A percentile compares a stretch with the other conserved stretches of the same genome.
These are phyloP conservation scores for Eucalyptus decipiens DNA, from an alignment of 345 rosid genomes.

Conservation along the genomic window DNA sequence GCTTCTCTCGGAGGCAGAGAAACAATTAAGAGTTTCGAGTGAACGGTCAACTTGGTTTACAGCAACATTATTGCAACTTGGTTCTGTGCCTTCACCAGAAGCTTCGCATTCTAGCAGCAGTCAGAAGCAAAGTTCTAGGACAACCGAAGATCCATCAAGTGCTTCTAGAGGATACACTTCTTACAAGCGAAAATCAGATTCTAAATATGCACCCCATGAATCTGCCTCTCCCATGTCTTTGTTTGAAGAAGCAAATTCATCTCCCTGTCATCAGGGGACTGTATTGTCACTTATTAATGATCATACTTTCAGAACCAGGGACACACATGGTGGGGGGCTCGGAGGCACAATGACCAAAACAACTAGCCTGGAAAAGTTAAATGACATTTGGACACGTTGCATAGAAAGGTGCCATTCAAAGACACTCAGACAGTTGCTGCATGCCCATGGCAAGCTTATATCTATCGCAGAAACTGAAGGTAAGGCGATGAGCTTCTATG, in stretches of 20 bases:
- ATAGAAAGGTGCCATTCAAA: constrained; percentile 87
- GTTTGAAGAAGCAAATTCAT: constrained; percentile 26
- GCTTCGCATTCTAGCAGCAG: constrained; percentile 66
- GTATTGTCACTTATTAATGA: constrained; percentile 18
- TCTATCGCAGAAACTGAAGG: constrained; percentile 82
- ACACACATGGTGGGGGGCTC: constrained; percentile 16
- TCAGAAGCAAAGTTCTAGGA: constrained; percentile 73
- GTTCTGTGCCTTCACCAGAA: constrained; percentile 76
- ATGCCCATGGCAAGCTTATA: constrained; percentile 67
- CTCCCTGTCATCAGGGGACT: constrained; percentile 24
- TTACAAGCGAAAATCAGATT: constrained; percentile 45
- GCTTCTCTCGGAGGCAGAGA: constrained; percentile 97
- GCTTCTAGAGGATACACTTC: constrained; percentile 46
- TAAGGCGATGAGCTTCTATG: constrained; percentile 4
- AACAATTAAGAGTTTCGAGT: constrained; percentile 71
- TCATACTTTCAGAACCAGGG: constrained; percentile 23
- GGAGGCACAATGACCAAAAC: constrained; percentile 27
- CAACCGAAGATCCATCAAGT: constrained; percentile 73
- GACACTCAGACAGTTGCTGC: constrained; percentile 77
- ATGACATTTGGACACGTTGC: constrained; percentile 64
- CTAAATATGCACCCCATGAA: constrained; percentile 25
- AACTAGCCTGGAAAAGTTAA: constrained; percentile 51
- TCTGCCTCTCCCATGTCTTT: constrained; percentile 49
- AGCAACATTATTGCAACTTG: constrained; percentile 86
- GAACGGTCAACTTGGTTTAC: constrained; percentile 99